Base-by-base conservation (phyloP, 768 basidiomycete species). In the Agrocybe chaxingu region DNA sequence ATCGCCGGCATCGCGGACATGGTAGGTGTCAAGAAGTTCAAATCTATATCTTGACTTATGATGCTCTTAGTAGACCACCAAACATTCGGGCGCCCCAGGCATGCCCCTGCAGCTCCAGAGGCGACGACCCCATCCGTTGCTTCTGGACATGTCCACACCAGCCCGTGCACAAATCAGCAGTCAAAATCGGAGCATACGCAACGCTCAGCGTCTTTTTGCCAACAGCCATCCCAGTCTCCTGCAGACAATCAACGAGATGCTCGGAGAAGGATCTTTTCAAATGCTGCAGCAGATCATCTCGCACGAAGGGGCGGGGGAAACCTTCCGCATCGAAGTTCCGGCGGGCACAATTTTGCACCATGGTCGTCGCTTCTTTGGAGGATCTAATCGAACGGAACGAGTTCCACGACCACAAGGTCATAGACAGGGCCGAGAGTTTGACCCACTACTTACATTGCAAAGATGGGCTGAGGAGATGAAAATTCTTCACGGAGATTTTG, bases 381-480 rank as follows among this genome's bases (percentile, higher is more conserved):
- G 81, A 16, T 74, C 82, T n/a, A 75, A 84, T 18, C 80, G 86
- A 35, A 73, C 85, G 19, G 89, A 89, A 59, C 73, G 83, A 47
- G 76, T 70, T 33, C 55, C 75, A 48, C 59, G 79, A 57, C 52
- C 68, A 6, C 61, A 64, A 35, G 64, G 64, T 30, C 63, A 67
- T 42, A 70, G 69, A 52, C 80, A 83, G 53, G 76, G 70, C 36
- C 82, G 82, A 34, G 84, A 83, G 40, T 85, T 92, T 43, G 84
- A 89, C 31, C 92, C 93, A 1, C 69, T 91, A 48, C 74, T 89
- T 8, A 96, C 94, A 1, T 63, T 85, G 30, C 89, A 92, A 59
- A 81, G 95, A 50, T 98, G 95, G 95, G 72, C 80, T 1, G 93
- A 96, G 62, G 94, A 96, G 66, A 83, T 81, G 53, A 90, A 88